Percentiles rank a stretch among this genome's conserved stretches.
These are phyloP conservation scores for Myriangium duriaei DNA, from an alignment of 2,329 filamentous ascomycete species.

Conservation along the genomic window DNA sequence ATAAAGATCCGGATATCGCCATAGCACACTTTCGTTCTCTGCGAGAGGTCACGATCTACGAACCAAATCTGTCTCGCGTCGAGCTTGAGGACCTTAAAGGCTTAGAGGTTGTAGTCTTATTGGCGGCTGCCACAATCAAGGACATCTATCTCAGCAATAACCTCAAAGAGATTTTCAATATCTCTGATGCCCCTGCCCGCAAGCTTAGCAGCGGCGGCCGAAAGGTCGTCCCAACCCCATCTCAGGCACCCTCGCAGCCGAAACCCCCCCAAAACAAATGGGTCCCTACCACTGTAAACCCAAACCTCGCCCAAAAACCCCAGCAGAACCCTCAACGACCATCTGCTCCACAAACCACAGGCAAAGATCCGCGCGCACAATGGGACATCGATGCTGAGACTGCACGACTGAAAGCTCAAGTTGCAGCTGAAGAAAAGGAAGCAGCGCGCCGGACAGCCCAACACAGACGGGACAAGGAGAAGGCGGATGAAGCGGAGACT, in stretches of 20 bases:
- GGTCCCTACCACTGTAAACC: conserved; percentile 5
- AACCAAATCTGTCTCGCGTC: conserved; percentile 79
- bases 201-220: conserved; percentile 14
- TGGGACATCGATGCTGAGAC: conserved; percentile 42
- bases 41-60: conserved; percentile 76
- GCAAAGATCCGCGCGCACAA: conserved; percentile 38
- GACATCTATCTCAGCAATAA: conserved; percentile 49
- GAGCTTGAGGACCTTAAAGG: conserved; percentile 93
- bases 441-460: conserved; percentile 29
- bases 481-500: conserved; percentile 45
- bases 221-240: conserved; percentile 18
- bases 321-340: conserved; percentile 16
- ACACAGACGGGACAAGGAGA: conserved; percentile 43
- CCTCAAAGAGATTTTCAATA: conserved; percentile 67
- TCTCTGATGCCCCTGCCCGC: conserved; percentile 34
- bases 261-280: conserved; percentile 6
- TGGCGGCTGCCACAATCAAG: conserved; percentile 47
- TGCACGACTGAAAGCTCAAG: conserved; percentile 31
- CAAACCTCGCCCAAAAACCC: conserved; percentile 12
- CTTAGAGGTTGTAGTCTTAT: conserved; percentile 65
- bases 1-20: conserved; percentile 88
- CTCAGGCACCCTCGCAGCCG: conserved; percentile 13
- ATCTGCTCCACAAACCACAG: conserved; percentile 16
- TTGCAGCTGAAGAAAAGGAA: conserved; percentile 30
- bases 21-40: conserved; percentile 72